These are phyloP conservation scores for Durusdinium trenchii DNA, from an alignment of 73 alveolate genomes.

Conservation along the genomic window DNA sequence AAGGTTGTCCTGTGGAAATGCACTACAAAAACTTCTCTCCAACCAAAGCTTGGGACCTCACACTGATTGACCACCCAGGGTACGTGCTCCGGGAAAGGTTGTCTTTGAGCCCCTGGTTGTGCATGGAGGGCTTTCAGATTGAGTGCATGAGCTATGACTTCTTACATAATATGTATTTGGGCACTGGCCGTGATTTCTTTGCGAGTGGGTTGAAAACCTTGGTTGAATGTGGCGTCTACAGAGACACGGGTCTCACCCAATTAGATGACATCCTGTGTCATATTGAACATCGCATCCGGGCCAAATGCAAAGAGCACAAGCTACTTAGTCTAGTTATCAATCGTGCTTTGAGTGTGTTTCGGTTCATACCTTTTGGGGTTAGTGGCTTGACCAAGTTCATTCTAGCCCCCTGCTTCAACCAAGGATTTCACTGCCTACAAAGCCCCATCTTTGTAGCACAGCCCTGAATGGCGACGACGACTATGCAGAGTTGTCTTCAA, in stretches of 20 bases:
- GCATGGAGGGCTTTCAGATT: background rate
- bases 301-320: background rate
- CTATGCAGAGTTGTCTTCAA: background rate
- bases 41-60: background rate
- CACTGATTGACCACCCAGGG: background rate
- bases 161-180: background rate
- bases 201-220: background rate
- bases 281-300: background rate
- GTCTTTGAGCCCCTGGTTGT: constrained; percentile 21
- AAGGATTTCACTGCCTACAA: background rate
- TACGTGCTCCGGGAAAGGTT: background rate
- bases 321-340: background rate
- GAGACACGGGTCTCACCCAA: background rate
- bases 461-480: background rate
- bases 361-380: background rate
- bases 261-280: background rate
- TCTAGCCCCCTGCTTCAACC: background rate
- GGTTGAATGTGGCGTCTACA: background rate
- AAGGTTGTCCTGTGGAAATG: background rate
- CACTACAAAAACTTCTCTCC: background rate
- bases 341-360: no score
- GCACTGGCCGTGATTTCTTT: background rate
- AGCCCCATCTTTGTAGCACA: background rate
- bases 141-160: background rate
- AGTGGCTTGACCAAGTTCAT: background rate